phyloP scores from a whole-genome alignment of 2,329 filamentous ascomycete genomes.

The Pseudogymnoascus sp. region DNA sequence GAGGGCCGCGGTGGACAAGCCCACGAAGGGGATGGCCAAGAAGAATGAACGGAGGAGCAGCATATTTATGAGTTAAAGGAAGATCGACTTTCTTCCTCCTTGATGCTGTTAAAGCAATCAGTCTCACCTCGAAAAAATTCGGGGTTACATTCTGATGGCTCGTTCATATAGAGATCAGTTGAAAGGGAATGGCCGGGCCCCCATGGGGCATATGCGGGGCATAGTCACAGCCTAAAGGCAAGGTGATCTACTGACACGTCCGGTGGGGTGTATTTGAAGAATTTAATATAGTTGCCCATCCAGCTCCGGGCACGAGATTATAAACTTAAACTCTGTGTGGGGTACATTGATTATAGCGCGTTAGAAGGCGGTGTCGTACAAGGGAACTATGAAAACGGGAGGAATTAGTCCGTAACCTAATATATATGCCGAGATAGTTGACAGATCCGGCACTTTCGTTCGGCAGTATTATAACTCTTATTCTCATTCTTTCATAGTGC shows the following conservation, averaged over 20 bases:
- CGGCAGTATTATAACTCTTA: not conserved
- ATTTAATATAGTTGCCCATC: constrained; percentile 1
- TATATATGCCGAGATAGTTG: not conserved
- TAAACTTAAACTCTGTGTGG: not conserved
- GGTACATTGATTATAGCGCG: not conserved
- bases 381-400: not conserved
- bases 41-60: not conserved
- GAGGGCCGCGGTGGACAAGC: constrained; percentile 33
- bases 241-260: not conserved
- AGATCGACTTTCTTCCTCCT: not conserved
- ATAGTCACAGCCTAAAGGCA: not conserved
- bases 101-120: not conserved
- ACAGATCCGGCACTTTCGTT: not conserved
- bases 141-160: not conserved
- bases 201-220: not conserved
- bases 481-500: not conserved
- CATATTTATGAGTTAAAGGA: not conserved
- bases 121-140: not conserved
- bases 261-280: constrained; percentile 1
- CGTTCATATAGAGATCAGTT: not conserved
- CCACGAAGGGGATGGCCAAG: not conserved
- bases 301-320: not conserved
- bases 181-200: not conserved
- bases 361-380: not conserved
- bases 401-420: not conserved